Conservation (phyloP, 208 protist species). For the Trypanosomatidae sp. region DNA sequence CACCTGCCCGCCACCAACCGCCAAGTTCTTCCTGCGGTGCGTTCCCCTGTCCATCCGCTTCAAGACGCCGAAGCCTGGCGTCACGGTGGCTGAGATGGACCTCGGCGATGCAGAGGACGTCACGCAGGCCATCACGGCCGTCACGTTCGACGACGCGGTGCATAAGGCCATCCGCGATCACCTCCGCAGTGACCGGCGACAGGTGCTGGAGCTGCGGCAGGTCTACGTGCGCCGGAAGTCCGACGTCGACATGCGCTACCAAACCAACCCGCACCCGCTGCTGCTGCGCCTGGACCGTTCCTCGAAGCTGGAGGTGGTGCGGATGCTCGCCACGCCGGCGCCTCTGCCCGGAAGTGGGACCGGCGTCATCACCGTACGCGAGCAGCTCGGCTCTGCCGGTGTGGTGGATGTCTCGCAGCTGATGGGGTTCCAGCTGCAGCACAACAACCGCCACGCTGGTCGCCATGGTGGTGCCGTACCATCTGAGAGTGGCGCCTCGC, state of each 20-base stretch:
- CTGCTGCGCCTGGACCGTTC: constrained; percentile 65
- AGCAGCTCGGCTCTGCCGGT: constrained; percentile 36
- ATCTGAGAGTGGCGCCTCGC: constrained; percentile 20
- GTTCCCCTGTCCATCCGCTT: constrained; percentile 65
- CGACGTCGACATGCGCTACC: constrained; percentile 70
- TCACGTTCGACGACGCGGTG: constrained; percentile 77
- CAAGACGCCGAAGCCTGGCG: constrained; percentile 51
- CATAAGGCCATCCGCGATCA: constrained; percentile 63
- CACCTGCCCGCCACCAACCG: constrained; percentile 50
- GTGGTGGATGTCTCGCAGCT: constrained; percentile 62
- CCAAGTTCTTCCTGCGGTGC: constrained; percentile 67
- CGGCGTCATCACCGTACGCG: constrained; percentile 60
- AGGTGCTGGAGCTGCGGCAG: constrained; percentile 75
- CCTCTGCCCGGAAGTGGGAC: constrained; percentile 14
- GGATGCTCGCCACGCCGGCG: constrained; percentile 41
- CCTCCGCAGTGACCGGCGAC: constrained; percentile 63
- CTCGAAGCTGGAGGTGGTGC: constrained; percentile 75
- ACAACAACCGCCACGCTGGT: not conserved
- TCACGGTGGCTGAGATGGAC: constrained; percentile 71
- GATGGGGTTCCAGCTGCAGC: constrained; percentile 3
- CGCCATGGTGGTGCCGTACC: not conserved
- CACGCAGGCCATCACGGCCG: constrained; percentile 60
- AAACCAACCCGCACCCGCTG: constrained; percentile 72
- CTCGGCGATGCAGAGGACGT: constrained; percentile 61
- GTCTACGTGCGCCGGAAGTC: constrained; percentile 72